Percentiles rank a stretch among this genome's conserved stretches.
Conservation (phyloP, 768 basidiomycete species). For the Lyophyllum shimeji region DNA sequence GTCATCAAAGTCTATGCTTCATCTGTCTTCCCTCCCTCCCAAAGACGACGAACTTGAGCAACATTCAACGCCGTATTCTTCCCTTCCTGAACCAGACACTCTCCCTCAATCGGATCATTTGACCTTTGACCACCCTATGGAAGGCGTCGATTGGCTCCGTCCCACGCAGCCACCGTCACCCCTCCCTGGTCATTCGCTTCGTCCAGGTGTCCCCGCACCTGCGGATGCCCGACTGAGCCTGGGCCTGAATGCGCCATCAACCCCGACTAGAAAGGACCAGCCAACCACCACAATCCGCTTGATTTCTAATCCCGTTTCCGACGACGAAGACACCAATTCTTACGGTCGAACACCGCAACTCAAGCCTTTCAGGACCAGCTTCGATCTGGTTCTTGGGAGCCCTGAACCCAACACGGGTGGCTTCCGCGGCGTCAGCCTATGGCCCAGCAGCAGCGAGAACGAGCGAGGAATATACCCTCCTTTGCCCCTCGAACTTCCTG, state of each 20-base stretch:
- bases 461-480: conserved; percentile 36
- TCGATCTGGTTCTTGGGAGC: conserved; percentile 64
- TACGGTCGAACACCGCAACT: conserved; percentile 57
- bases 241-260: conserved; percentile 42
- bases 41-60: conserved; percentile 37
- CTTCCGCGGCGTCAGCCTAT: conserved; percentile 22
- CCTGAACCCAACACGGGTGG: conserved; percentile 32
- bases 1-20: conserved; percentile 23
- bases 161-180: conserved; percentile 38
- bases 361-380: conserved; percentile 62
- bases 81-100: conserved; percentile 30
- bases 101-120: conserved; percentile 50
- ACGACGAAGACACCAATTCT: conserved; percentile 12
- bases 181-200: conserved; percentile 58
- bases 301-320: conserved; percentile 34
- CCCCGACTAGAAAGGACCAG: conserved; percentile 37
- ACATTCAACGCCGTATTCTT: conserved; percentile 43
- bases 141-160: neutral
- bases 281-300: conserved; percentile 54
- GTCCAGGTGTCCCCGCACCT: conserved; percentile 63
- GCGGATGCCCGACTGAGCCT: conserved; percentile 60
- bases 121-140: conserved; percentile 36
- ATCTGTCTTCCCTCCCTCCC: conserved; percentile 21
- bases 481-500: conserved; percentile 32
- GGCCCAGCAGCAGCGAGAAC: conserved; percentile 29